These are phyloP conservation scores for Fistulifera solaris DNA, from an alignment of 108 stramenopile genomes.

Conservation along the genomic window DNA sequence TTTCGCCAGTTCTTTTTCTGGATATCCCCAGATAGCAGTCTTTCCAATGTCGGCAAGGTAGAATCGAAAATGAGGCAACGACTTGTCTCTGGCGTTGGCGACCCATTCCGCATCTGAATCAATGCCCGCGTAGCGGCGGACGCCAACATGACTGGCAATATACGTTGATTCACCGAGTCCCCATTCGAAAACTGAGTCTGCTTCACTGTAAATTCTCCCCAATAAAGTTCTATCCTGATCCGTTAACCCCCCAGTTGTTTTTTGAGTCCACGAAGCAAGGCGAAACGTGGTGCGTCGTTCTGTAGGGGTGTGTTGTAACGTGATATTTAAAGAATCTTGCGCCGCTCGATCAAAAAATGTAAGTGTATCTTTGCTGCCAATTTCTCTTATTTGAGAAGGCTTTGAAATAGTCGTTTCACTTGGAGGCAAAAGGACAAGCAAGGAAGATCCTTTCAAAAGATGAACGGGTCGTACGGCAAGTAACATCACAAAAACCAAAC, in stretches of 20 bases:
- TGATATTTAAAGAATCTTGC: no score
- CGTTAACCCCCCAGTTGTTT: conserved; percentile 21
- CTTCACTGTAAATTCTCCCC: conserved; percentile 24
- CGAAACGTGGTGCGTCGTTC: no score
- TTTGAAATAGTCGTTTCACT: no score
- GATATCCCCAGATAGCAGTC: conserved; percentile 23
- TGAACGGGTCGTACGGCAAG: no score
- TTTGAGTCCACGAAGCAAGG: neutral
- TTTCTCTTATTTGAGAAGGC: no score
- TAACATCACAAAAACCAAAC: no score
- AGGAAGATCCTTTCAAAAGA: no score
- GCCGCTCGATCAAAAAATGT: no score
- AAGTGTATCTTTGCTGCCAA: no score
- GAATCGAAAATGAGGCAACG: conserved; percentile 26
- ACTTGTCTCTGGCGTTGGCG: conserved; percentile 9
- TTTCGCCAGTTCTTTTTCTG: conserved; percentile 18
- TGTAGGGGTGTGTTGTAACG: no score
- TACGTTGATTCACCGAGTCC: conserved; percentile 41
- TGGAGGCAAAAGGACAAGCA: no score
- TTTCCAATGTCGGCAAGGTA: conserved; percentile 35
- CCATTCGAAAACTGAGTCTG: conserved; percentile 39
- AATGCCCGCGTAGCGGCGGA: conserved; percentile 35
- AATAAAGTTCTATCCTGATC: conserved; percentile 28
- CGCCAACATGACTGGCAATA: conserved; percentile 33
- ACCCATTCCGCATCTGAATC: conserved; percentile 45